Evolutionary conservation across 331 rosid species (phyloP).

Genomic region (Pyrus hybrid): DNA sequence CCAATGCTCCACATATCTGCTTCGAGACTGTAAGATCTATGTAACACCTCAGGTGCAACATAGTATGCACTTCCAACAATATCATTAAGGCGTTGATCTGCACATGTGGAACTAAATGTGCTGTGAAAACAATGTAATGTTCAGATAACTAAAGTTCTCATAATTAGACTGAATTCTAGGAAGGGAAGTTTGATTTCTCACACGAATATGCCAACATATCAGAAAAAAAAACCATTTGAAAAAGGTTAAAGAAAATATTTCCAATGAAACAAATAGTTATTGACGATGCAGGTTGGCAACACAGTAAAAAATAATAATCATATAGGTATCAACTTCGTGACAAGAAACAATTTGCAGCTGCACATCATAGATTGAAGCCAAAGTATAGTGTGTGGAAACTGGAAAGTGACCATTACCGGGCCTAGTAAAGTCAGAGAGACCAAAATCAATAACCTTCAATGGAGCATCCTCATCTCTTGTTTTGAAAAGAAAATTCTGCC

Average conservation of each 20-base stretch:
- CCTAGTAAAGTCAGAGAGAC: slow-evolving; percentile 88
- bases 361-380: neutral
- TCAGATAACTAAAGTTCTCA: neutral
- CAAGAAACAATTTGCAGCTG: neutral
- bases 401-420: slow-evolving; percentile 54
- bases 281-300: neutral
- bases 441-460: slow-evolving; percentile 89
- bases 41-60: slow-evolving; percentile 96
- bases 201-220: neutral
- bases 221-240: neutral
- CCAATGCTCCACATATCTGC: slow-evolving; percentile 98
- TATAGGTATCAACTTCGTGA: too few relatives aligned
- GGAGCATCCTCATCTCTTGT: slow-evolving; percentile 66
- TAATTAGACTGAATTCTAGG: neutral
- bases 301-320: neutral
- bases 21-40: slow-evolving; percentile 85
- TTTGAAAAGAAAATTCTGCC: slow-evolving; percentile 88
- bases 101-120: slow-evolving; percentile 31
- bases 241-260: neutral
- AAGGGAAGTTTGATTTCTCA: neutral
- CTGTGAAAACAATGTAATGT: slow-evolving; percentile 11
- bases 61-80: slow-evolving; percentile 20
- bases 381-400: neutral
- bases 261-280: neutral
- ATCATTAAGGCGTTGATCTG: slow-evolving; percentile 88